Conservation (phyloP, 2,329 filamentous ascomycete genomes). For the Penicillium janthinellum region DNA sequence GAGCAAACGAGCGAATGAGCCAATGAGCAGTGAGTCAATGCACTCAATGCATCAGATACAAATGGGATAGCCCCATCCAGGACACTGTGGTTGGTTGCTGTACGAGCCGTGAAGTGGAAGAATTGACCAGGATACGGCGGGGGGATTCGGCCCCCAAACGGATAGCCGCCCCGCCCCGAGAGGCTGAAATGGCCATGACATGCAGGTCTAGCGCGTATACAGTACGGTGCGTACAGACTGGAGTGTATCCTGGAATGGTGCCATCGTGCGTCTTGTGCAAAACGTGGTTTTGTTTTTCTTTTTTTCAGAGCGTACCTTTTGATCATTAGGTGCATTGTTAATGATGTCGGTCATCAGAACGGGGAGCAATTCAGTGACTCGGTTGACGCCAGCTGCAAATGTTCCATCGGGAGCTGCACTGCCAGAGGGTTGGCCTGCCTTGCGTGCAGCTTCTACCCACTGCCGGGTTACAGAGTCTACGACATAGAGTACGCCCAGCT, state of each 20-base stretch:
- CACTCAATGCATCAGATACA: not conserved
- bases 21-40: not conserved
- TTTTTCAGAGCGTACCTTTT: conserved; percentile 78
- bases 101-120: not conserved
- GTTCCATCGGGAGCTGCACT: conserved; percentile 84
- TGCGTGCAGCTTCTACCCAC: conserved; percentile 95
- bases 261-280: not conserved
- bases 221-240: not conserved
- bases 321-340: conserved; percentile 82
- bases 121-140: not conserved
- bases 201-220: conserved; percentile 50
- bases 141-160: conserved; percentile 16
- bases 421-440: conserved; percentile 78
- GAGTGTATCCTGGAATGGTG: not conserved
- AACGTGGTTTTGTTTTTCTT: too few species aligned
- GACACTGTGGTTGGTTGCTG: not conserved
- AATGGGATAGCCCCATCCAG: not conserved
- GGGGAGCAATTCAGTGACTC: conserved; percentile 93
- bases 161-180: not conserved
- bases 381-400: conserved; percentile 90
- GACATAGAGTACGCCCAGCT: conserved; percentile 98
- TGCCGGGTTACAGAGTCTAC: conserved; percentile 99
- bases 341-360: conserved; percentile 95
- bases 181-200: conserved; percentile 23
- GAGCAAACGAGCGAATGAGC: conserved; percentile 30